These are phyloP conservation scores for Chaetoceros muelleri DNA, from an alignment of 108 stramenopile species.

Conservation along the genomic window DNA sequence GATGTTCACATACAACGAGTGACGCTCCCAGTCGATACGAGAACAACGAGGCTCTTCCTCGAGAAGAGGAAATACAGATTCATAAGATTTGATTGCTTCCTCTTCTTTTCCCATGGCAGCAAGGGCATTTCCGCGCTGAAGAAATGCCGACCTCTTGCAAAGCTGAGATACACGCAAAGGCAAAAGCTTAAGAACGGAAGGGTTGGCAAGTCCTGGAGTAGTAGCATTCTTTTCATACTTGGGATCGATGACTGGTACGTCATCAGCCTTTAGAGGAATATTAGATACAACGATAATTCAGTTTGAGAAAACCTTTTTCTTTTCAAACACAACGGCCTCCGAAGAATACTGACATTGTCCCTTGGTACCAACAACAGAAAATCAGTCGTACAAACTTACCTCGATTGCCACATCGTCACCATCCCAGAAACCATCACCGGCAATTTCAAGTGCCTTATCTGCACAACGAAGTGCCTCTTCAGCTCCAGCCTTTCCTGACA, in stretches of 20 bases:
- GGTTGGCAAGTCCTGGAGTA: conserved; percentile 64
- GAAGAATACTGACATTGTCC: too few relatives aligned
- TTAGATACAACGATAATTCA: neutral
- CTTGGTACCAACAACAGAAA: too few relatives aligned
- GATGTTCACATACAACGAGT: conserved; percentile 72
- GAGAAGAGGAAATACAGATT: conserved; percentile 61
- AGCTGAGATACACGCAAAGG: conserved; percentile 74
- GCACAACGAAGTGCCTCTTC: conserved; percentile 76
- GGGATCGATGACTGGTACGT: conserved; percentile 48
- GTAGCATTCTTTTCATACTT: conserved; percentile 84
- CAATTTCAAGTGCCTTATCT: conserved; percentile 78
- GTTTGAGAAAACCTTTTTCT: too few relatives aligned
- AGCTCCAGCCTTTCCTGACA: conserved; percentile 63
- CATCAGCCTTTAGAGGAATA: conserved; percentile 38
- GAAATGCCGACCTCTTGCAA: conserved; percentile 69
- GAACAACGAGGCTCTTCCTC: conserved; percentile 71
- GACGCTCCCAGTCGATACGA: conserved; percentile 84
- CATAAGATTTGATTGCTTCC: conserved; percentile 67
- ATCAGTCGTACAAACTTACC: conserved; percentile 55
- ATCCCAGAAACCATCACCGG: conserved; percentile 80
- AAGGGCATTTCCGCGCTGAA: conserved; percentile 82
- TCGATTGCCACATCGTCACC: conserved; percentile 75
- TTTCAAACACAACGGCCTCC: too few relatives aligned
- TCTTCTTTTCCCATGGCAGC: conserved; percentile 65
- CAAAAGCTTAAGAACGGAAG: conserved; percentile 50